phyloP scores from a whole-genome alignment of 2,329 filamentous ascomycete genomes.

The Amesomyces nigricolor region DNA sequence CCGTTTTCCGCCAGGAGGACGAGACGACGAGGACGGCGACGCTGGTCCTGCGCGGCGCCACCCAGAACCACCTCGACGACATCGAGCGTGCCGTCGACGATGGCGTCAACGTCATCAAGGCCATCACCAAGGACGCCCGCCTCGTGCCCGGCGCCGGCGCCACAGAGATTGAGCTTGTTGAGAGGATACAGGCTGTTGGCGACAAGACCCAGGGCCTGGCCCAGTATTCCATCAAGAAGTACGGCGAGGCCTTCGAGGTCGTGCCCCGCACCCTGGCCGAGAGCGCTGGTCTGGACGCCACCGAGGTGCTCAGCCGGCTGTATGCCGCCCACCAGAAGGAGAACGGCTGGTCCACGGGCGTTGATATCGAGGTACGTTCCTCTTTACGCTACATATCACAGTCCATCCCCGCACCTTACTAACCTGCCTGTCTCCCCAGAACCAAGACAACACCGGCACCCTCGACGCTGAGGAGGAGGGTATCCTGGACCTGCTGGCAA shows the following conservation, averaged over 20 bases:
- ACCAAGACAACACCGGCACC: constrained; percentile 71
- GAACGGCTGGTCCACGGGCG: constrained; percentile 82
- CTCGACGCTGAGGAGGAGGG: constrained; percentile 82
- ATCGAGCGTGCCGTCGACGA: constrained; percentile 96
- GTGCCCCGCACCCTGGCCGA: constrained; percentile 91
- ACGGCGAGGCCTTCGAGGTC: constrained; percentile 94
- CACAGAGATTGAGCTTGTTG: constrained; percentile 87
- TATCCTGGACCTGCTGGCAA: constrained; percentile 85
- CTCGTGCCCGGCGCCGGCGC: constrained; percentile 92
- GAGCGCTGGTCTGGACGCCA: constrained; percentile 91
- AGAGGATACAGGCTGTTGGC: constrained; percentile 82
- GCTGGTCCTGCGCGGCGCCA: constrained; percentile 87
- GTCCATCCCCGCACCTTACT: constrained; percentile 8
- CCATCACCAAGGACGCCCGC: constrained; percentile 87
- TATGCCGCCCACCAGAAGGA: constrained; percentile 91
- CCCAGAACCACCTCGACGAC: constrained; percentile 96
- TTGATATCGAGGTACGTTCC: constrained; percentile 72
- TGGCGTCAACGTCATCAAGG: constrained; percentile 97
- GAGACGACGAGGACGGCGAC: constrained; percentile 90
- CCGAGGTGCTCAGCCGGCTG: constrained; percentile 86
- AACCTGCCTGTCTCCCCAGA: constrained; percentile 38
- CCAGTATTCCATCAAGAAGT: constrained; percentile 97
- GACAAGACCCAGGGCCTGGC: constrained; percentile 89
- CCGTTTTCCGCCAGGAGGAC: constrained; percentile 95
- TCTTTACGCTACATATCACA: background rate